Base-by-base conservation (phyloP, 73 alveolate genomes). In the Tetrahymena borealis region DNA sequence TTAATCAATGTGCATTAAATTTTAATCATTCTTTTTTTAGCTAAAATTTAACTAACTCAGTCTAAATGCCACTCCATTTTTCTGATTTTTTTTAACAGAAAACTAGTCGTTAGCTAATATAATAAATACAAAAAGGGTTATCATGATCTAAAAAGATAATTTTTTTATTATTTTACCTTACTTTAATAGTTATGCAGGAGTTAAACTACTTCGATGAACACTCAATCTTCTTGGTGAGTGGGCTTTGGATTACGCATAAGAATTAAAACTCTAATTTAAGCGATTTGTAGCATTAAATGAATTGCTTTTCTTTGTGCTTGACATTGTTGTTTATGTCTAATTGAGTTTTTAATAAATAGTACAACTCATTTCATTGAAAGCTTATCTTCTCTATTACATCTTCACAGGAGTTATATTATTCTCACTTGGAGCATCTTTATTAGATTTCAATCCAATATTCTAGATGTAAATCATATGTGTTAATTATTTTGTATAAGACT, bases 41-140 rank as follows among this genome's bases (percentile, higher is more conserved):
- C 85, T 60, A 7, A 60, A 32, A 20, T 35, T 60, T 35, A 60
- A 24, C 28, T 60, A n/a, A 28, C 85, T 60, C 28, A 60, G 28
- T 60, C 85, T 60, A 32, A 60, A 24, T n/a, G 38, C 7, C 28
- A 24, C n/a, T 4, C 85, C 38, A n/a, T n/a, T 60, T 60, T 60
- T 60, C 0, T 0, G 4, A 18, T 60, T 60, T 60, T 60, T 60
- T 6, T 32, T 60, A 18, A 35, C 85, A 20, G n/a, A 60, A 28
- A 60, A 60, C 85, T 60, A 60, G 85, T 60, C 85, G 85, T 60
- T 60, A 60, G 85, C 85, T 60, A n/a, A 60, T 39, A n/a, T 39
- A 39, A 39, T n/a, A 24, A 2, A 24, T 5, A 20, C 28, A 60
- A 60, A 60, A 60, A 15, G 28, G n/a, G 31, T 60, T 32, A 60